Base-by-base conservation (phyloP, 495 filamentous ascomycete species). In the Lasiosphaeria hispida region DNA sequence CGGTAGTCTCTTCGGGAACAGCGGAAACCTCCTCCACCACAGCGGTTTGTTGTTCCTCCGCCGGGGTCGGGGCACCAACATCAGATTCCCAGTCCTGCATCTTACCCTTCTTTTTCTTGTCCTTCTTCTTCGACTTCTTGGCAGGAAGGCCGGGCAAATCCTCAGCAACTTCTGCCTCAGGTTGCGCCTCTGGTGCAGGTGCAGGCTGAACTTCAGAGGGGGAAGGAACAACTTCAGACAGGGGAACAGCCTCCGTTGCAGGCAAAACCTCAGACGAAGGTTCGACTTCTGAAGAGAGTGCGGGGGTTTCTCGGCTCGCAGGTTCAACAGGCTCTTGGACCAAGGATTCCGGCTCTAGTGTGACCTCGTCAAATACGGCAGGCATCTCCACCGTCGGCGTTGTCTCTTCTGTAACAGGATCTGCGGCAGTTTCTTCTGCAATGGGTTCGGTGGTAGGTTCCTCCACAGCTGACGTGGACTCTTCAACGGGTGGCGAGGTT, bases 51-150 rank as follows among this genome's bases (percentile, higher is more conserved):
- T 30, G 23, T 30, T 30, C 23, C 23, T 30, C 23, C 23, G 5
- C 23, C 5, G 23, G 23, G 5, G 23, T 30, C 23, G 5, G 23
- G 2, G 2, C 23, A 30, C 23, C 23, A 30, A 5, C 23, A 30
- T 5, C 54, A n/a, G 36, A n/a, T 4, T 13, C 10, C n/a, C 19
- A 23, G 43, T 38, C 18, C 35, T 56, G 45, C 15, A 35, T 35
- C 18, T 30, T 30, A 5, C 36, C 44, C 53, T 57, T 57, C 59
- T 68, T 64, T 54, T 73, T 73, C 57, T 75, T 69, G 61, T 76
- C 61, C 38, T 74, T 69, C 51, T 75, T 70, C 59, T 73, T 72
- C 2, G 63, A 57, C 52, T 67, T 66, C 47, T 69, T 72, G 19
- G 48, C 13, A 18, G 49, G 49, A 7, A 52, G 3, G 35, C n/a